These are phyloP conservation scores for Cytospora mali DNA, from an alignment of 2,329 filamentous ascomycete genomes.

Conservation along the genomic window DNA sequence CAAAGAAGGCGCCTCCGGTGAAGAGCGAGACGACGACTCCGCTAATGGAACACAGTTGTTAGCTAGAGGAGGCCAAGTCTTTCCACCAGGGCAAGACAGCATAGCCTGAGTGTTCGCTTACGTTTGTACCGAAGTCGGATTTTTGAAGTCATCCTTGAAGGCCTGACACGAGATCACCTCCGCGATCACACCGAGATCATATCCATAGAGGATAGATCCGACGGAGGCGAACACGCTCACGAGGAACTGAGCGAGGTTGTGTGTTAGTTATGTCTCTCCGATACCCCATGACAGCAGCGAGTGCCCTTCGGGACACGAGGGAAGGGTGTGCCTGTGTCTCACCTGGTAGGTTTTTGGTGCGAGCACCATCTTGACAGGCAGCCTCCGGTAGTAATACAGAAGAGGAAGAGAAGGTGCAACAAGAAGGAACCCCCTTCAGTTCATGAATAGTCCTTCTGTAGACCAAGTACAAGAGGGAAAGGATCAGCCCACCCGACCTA, in stretches of 20 bases:
- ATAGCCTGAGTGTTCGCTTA: slow-evolving; percentile 30
- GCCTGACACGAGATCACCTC: slow-evolving; percentile 52
- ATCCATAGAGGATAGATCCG: slow-evolving; percentile 57
- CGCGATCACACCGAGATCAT: slow-evolving; percentile 57
- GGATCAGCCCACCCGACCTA: slow-evolving; percentile 10
- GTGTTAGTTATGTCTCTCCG: slow-evolving; percentile 18
- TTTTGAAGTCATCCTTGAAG: slow-evolving; percentile 25
- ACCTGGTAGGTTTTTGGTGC: slow-evolving; percentile 31
- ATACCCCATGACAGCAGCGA: background rate
- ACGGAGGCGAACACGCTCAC: slow-evolving; percentile 58
- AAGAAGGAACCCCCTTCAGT: background rate
- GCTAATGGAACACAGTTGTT: slow-evolving; percentile 37
- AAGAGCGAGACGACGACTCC: slow-evolving; percentile 78
- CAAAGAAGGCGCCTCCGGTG: slow-evolving; percentile 75
- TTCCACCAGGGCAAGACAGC: slow-evolving; percentile 17
- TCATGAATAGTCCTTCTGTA: background rate
- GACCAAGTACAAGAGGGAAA: background rate
- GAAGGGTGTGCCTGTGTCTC: background rate
- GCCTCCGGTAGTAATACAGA: background rate
- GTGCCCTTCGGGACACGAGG: background rate
- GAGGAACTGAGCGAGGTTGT: slow-evolving; percentile 45
- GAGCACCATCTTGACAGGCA: slow-evolving; percentile 27
- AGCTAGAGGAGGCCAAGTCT: slow-evolving; percentile 13
- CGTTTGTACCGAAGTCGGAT: slow-evolving; percentile 42
- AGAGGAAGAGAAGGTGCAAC: background rate